Percentiles rank a stretch among this genome's conserved stretches.
These are phyloP conservation scores for Acanthamoeba polyphaga DNA, from an alignment of 208 protist genomes.

Conservation along the genomic window DNA sequence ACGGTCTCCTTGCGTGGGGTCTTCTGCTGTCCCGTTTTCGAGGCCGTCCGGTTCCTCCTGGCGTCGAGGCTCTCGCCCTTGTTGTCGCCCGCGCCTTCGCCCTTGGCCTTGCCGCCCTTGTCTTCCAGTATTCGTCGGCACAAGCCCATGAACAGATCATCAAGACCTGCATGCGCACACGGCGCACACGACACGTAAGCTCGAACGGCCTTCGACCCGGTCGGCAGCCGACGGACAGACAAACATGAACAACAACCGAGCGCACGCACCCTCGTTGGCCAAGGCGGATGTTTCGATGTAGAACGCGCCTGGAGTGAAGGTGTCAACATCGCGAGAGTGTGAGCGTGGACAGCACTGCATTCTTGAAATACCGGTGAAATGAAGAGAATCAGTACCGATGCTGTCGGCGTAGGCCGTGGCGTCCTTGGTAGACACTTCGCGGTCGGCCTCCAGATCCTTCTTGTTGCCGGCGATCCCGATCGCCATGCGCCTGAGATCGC, in stretches of 20 bases:
- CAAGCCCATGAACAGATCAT: slow-evolving; percentile 26
- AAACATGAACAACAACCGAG: background rate
- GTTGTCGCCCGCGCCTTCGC: background rate
- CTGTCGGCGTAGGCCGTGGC: slow-evolving; percentile 53
- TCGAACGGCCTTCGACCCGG: background rate
- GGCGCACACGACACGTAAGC: background rate
- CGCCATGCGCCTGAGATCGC: background rate
- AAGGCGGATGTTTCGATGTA: slow-evolving; percentile 32
- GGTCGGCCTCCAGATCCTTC: slow-evolving; percentile 69
- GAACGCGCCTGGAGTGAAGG: background rate
- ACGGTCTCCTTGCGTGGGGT: slow-evolving; percentile 1
- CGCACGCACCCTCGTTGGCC: background rate
- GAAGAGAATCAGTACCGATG: slow-evolving; percentile 29
- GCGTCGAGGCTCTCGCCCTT: background rate
- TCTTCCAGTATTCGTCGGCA: slow-evolving; percentile 6
- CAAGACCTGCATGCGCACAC: background rate
- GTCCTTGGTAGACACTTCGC: slow-evolving; percentile 39
- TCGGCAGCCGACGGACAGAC: background rate
- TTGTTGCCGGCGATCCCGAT: slow-evolving; percentile 76
- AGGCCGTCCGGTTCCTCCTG: background rate
- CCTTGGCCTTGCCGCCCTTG: background rate
- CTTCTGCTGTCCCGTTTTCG: background rate
- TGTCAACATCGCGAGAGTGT: background rate
- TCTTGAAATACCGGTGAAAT: background rate
- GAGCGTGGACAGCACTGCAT: background rate